These are phyloP conservation scores for Trichoderma simmonsii DNA, from an alignment of 2,329 filamentous ascomycete species.

Conservation along the genomic window DNA sequence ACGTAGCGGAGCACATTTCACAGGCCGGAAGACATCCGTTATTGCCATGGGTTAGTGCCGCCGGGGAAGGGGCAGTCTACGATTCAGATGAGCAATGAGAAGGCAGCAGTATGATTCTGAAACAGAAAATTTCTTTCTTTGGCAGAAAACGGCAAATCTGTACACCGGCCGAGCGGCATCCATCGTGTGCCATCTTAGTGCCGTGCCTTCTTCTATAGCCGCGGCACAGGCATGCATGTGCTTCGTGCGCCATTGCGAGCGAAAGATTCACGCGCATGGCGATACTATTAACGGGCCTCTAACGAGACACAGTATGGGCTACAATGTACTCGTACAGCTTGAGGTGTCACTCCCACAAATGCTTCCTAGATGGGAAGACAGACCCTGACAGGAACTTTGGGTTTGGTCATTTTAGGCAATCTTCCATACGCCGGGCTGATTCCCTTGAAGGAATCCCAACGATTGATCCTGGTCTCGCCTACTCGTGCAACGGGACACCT, in stretches of 20 bases:
- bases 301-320: not conserved
- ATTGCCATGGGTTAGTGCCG: not conserved
- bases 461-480: not conserved
- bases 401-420: not conserved
- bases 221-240: slow-evolving; percentile 8
- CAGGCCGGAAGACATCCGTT: slow-evolving; percentile 11
- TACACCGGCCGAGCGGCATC: not conserved
- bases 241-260: not conserved
- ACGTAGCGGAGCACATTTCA: slow-evolving; percentile 12
- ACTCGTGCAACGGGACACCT: not conserved
- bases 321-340: not conserved
- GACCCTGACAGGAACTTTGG: not conserved
- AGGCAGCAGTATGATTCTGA: not conserved
- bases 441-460: not conserved
- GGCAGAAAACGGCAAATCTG: not conserved
- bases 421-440: not conserved
- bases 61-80: not conserved
- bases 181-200: not conserved
- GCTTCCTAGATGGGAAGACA: not conserved
- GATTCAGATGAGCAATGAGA: not conserved
- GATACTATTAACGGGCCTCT: not conserved
- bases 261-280: not conserved
- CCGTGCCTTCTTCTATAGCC: not conserved
- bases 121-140: not conserved
- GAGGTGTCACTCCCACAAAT: not conserved